These are phyloP conservation scores for Centella asiatica DNA, from an alignment of 129 eudicot species.

Conservation along the genomic window DNA sequence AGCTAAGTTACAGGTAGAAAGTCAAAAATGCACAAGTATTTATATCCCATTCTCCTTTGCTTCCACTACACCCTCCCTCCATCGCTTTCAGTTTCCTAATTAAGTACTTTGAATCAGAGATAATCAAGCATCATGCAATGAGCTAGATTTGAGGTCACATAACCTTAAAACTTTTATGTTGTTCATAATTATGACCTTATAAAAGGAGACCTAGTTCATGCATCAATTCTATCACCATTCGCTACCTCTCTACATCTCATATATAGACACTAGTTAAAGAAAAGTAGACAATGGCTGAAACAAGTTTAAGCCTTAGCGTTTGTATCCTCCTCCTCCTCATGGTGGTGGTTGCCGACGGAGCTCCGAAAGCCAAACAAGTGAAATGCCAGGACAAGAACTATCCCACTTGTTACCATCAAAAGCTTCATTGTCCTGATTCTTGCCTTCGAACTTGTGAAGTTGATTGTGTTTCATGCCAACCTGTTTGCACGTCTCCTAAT, in stretches of 20 bases:
- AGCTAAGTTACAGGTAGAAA: not conserved
- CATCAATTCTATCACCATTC: not conserved
- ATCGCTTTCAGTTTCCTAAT: not conserved
- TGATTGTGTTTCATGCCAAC: slow-evolving; percentile 34
- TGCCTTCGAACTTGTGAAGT: slow-evolving; percentile 29
- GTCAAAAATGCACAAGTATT: not conserved
- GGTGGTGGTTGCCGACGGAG: slow-evolving; percentile 10
- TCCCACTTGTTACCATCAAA: slow-evolving; percentile 10
- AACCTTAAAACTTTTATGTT: not conserved
- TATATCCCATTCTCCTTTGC: not conserved
- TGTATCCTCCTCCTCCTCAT: slow-evolving; percentile 12
- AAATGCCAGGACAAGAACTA: slow-evolving; percentile 22
- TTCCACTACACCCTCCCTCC: not conserved
- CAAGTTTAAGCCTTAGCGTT: not conserved
- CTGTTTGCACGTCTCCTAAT: slow-evolving; percentile 22
- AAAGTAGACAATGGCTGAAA: not conserved
- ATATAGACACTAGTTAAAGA: not conserved
- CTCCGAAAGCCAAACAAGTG: slow-evolving; percentile 23
- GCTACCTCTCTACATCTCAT: slow-evolving; percentile 5
- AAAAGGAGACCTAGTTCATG: not conserved
- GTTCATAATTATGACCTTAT: not conserved
- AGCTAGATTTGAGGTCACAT: not conserved
- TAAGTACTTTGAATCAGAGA: not conserved
- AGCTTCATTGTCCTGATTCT: slow-evolving; percentile 21
- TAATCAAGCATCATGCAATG: not conserved